phyloP scores from a whole-genome alignment of 2,329 filamentous ascomycete genomes.

The Aspergillus phoenicis region DNA sequence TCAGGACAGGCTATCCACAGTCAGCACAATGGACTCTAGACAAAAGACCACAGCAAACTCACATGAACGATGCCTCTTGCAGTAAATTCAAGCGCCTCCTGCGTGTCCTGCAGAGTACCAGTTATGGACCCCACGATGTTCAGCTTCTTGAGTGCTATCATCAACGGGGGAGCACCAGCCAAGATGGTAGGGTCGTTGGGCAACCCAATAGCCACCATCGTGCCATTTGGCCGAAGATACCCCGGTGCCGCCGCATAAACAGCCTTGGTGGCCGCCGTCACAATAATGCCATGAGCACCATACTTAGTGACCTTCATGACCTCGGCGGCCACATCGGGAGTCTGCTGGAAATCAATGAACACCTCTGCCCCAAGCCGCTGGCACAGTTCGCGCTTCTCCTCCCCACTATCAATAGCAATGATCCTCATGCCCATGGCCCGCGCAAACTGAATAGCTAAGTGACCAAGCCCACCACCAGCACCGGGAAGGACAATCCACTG shows the following conservation, averaged over 20 bases:
- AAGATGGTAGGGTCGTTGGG: slow-evolving; percentile 76
- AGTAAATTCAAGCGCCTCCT: slow-evolving; percentile 90
- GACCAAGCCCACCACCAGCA: slow-evolving; percentile 65
- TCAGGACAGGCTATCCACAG: slow-evolving; percentile 6
- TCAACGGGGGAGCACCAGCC: slow-evolving; percentile 73
- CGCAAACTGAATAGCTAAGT: slow-evolving; percentile 81
- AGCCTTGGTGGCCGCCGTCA: slow-evolving; percentile 83
- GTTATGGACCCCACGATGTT: slow-evolving; percentile 90
- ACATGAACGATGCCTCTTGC: slow-evolving; percentile 57
- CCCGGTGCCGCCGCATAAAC: slow-evolving; percentile 90
- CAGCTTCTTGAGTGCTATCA: slow-evolving; percentile 85
- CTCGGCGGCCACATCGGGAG: slow-evolving; percentile 76
- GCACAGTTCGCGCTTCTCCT: slow-evolving; percentile 72
- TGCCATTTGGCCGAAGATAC: slow-evolving; percentile 80
- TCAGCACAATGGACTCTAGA: neutral
- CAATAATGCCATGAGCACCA: slow-evolving; percentile 82
- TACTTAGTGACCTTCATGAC: slow-evolving; percentile 79
- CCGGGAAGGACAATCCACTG: slow-evolving; percentile 34
- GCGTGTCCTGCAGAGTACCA: slow-evolving; percentile 82
- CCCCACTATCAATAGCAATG: slow-evolving; percentile 80
- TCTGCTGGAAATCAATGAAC: slow-evolving; percentile 78
- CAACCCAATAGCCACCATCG: slow-evolving; percentile 84
- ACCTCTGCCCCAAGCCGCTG: slow-evolving; percentile 67
- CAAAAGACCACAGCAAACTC: neutral
- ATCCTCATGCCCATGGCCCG: slow-evolving; percentile 82